A percentile compares a stretch with the other conserved stretches of the same genome.
These are phyloP conservation scores for Vigna radiata DNA, from an alignment of 306 rosid species.

Conservation along the genomic window DNA sequence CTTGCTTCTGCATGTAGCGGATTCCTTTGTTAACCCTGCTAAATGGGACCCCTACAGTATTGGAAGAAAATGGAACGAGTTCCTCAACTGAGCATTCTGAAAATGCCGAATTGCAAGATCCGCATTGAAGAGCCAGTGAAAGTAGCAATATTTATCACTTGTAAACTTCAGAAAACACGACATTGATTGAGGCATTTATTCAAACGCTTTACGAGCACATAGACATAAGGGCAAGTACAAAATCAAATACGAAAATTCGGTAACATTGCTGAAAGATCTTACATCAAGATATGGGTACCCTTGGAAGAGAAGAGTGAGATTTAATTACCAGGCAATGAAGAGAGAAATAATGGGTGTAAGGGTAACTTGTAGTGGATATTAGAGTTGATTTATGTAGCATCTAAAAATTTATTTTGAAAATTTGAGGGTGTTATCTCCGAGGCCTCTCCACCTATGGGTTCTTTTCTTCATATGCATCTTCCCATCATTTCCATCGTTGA, in stretches of 20 bases:
- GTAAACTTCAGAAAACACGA: neutral
- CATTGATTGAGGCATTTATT: neutral
- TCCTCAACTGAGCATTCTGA: slow-evolving; percentile 10
- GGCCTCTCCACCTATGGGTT: too few relatives aligned
- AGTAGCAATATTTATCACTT: neutral
- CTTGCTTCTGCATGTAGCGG: slow-evolving; percentile 10
- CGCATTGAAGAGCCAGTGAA: slow-evolving; percentile 10
- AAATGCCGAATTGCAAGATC: slow-evolving; percentile 27
- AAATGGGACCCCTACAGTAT: neutral
- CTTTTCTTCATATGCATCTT: too few relatives aligned
- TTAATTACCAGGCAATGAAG: neutral
- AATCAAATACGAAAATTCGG: neutral
- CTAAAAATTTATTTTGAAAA: too few relatives aligned
- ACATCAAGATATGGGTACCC: neutral
- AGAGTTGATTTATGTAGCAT: too few relatives aligned
- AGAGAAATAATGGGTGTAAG: neutral
- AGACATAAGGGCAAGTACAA: neutral
- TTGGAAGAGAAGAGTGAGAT: neutral
- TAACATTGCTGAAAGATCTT: neutral
- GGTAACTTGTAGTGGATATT: too few relatives aligned
- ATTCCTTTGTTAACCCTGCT: neutral
- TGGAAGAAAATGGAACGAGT: neutral
- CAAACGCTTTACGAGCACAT: neutral
- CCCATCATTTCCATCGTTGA: too few relatives aligned
- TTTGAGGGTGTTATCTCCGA: too few relatives aligned